Percentiles rank a stretch among this genome's conserved stretches.
These are phyloP conservation scores for Lactarius hatsudake DNA, from an alignment of 768 basidiomycete genomes.

Conservation along the genomic window DNA sequence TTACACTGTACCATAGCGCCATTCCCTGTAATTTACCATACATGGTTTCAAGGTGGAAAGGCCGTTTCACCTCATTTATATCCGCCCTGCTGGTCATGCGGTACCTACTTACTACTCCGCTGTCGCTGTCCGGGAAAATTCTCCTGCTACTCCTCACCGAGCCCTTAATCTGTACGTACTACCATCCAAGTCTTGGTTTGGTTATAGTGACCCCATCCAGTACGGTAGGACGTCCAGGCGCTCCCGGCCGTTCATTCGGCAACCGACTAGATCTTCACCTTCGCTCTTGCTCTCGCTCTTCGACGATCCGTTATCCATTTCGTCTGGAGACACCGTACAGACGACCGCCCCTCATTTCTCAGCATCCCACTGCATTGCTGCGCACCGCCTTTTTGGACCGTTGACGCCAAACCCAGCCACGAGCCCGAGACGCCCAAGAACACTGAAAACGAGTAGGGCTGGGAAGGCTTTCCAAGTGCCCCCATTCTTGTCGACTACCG, in stretches of 20 bases:
- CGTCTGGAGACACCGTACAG: background rate
- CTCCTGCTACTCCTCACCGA: too few relatives aligned
- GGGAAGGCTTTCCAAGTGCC: conserved; percentile 82
- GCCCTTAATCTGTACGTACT: too few relatives aligned
- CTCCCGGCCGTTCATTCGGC: background rate
- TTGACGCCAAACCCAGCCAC: conserved; percentile 69
- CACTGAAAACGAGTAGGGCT: conserved; percentile 72
- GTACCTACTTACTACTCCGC: too few relatives aligned
- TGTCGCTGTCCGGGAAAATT: too few relatives aligned
- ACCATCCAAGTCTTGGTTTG: too few relatives aligned
- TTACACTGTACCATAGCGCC: too few relatives aligned
- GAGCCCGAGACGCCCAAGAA: conserved; percentile 47
- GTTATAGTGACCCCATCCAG: too few relatives aligned
- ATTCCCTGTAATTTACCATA: too few relatives aligned
- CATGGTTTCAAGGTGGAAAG: too few relatives aligned
- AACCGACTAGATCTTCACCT: background rate
- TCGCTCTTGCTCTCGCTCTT: background rate
- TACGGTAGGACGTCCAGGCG: too few relatives aligned
- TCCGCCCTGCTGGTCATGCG: too few relatives aligned
- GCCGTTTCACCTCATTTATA: too few relatives aligned
- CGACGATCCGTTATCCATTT: background rate
- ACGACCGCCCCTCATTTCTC: conserved; percentile 14
- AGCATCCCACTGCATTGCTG: conserved; percentile 40
- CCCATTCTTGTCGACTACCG: conserved; percentile 66
- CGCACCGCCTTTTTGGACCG: conserved; percentile 31